Evolutionary conservation across 257 asterid genomes (phyloP), one percentile per base, ranked within the genome.

Genomic region (Solanum infundibuliforme): DNA sequence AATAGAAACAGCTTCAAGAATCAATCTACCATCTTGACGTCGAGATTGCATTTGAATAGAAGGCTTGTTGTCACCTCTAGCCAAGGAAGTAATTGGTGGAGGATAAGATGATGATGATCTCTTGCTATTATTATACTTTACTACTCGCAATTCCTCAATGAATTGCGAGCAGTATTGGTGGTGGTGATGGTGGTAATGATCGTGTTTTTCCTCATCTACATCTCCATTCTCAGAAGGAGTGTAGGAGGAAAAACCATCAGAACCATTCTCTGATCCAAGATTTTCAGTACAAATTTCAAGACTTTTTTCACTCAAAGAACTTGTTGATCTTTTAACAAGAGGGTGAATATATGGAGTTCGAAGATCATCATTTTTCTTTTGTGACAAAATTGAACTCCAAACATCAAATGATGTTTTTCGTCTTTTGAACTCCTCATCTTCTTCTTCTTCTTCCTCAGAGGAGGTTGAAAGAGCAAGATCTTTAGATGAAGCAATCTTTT

Each of bases 181-280:
- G 31, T 58, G 25, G 25, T 18, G 90, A 8, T 88, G 88, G 23
- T 88, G 87, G 2, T 35, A 46, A 6, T 20, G 75, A 2, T 88
- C 43, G n/a, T 87, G 84, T 32, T 83, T 83, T 8, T 87, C 93
- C 4, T 89, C 89, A 0, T 90, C 93, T 10, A 3, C 87, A 60
- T 92, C 92, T 39, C 86, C 89, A n/a, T 16, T 13, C 71, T 92
- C 92, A 2, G 93, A 88, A 55, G 87, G 58, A 23, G 92, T 75
- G 89, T 87, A 71, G 12, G 91, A 72, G 12, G 97, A 89, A 79
- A 93, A 93, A 25, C 91, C 90, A 32, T 95, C 98, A 1, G 99
- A 92, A 7, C 98, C 99, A 1, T 98, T 94, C 82, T 97, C 99
- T 0, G 99, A 94, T 3, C 99, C 98, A 4, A 96, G 98, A 35